Base-by-base conservation (phyloP, 192 early-diverging fungal genomes). In the Coemansia sp. region DNA sequence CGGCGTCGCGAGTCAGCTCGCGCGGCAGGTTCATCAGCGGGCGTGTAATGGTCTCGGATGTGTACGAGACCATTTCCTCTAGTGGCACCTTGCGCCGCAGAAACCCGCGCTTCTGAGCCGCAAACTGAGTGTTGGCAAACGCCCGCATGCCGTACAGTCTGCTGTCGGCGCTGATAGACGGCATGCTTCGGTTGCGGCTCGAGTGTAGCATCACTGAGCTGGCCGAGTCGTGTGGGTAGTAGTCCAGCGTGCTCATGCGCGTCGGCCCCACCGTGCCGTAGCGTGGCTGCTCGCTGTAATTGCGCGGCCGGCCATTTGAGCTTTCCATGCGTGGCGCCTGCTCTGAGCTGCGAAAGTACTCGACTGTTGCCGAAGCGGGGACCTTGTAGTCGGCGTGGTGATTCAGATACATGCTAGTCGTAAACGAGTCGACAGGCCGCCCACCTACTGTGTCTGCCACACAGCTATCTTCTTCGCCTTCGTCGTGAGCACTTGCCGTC, bases 91-190 rank as follows among this genome's bases (percentile, higher is more conserved):
- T 89, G 24, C 92, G 87, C 70, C 95, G 80, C 59, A 97, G 90
- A 27, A 98, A 81, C 1, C 97, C 97, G 52, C 88, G 87, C 73
- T 92, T 91, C 63, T 97, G 96, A 33, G 92, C 91, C 6, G 91
- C 85, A 83, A 98, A 98, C 81, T 97, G 95, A 68, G 93, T 92
- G 77, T 88, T 87, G 18, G 97, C 97, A 87, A 93, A 98, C 1
- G 80, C 62, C 87, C 95, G 73, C 93, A 92, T 77, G 33, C 80
- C 80, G 66, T 66, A 72, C 38, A 62, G 12, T 44, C 60, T 24
- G 15, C 67, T 40, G 66, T 77, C 80, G 75, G 80, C 95, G 93
- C 80, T 95, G 85, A 69, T 85, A 86, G 60, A 96, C 90, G 72
- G 94, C 90, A 52, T 89, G 71, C 76, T 93, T 79, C 70, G 90